Evolutionary conservation across 2,329 filamentous ascomycete species (phyloP), one percentile per base, ranked within the genome.

Genomic region (Ploettnerulaceae sp.): DNA sequence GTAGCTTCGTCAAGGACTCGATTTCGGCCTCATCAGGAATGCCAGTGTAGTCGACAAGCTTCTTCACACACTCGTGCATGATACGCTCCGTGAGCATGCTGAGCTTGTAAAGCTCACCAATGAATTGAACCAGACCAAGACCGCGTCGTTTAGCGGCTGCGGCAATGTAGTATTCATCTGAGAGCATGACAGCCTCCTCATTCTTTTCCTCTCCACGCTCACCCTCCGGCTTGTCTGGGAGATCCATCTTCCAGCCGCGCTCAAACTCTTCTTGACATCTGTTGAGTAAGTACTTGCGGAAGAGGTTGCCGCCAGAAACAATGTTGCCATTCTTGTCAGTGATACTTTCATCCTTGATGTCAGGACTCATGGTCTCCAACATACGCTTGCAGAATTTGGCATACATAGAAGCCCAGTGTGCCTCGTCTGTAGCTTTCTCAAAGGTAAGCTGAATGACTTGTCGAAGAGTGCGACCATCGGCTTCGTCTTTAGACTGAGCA

Each of bases 361-460:
- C 91, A 17, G 86, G 71, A 69, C 87, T 95, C 88, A 96, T 97
- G 52, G 80, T 90, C 67, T 94, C 86, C 51, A 97, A 75, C 93
- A 97, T 97, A 56, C 86, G 83, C 75, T 91, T 90, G 74, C 89
- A 95, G 79, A 98, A 98, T 69, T 90, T 93, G 65, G 93, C 93
- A 64, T 98, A 98, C 88, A 97, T 97, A 15, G 87, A 87, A 45
- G 91, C 91, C 91, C 93, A 98, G 72, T 97, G 91, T 59, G 90
- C 87, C 69, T 98, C 93, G 64, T 98, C 93, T 22, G 90, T 96
- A 55, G 93, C 93, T 75, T 98, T 98, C 73, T 98, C 93, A 60
- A 98, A 98, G 1, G 91, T 96, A 52, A 98, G 86, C 70, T 97
- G 91, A 64, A 98, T 98, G 63, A 98, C 91, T 69, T 98, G 93